Evolutionary conservation across 331 rosid genomes (phyloP).

Genomic region (Dryas integrifolia): DNA sequence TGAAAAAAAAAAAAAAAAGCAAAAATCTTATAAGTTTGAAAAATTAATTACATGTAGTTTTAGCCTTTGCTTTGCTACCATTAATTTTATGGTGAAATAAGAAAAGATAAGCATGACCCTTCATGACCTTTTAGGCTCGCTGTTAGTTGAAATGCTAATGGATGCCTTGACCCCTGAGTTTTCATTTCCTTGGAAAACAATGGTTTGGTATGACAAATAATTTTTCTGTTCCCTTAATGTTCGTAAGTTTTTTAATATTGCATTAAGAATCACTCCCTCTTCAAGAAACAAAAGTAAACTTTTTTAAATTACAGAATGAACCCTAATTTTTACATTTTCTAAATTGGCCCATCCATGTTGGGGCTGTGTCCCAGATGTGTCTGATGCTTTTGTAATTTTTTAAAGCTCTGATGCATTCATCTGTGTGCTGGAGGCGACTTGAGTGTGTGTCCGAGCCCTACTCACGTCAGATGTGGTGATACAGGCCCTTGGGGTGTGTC

Average conservation of each 20-base stretch:
- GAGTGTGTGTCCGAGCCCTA: too few species aligned
- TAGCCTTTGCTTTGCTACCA: background rate
- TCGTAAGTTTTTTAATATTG: too few species aligned
- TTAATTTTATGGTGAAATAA: background rate
- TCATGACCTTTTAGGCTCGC: background rate
- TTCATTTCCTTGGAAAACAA: background rate
- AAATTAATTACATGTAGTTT: background rate
- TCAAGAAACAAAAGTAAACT: background rate
- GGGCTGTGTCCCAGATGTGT: background rate
- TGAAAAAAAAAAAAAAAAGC: background rate
- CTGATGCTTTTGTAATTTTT: background rate
- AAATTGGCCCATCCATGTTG: background rate
- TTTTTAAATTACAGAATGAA: background rate
- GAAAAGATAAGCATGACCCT: background rate
- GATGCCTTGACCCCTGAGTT: too few species aligned
- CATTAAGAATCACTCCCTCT: too few species aligned
- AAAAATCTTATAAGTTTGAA: background rate
- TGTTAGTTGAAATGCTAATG: conserved; percentile 3
- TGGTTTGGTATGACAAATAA: background rate
- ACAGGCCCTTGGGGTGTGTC: background rate
- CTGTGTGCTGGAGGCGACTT: too few species aligned
- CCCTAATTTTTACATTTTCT: background rate
- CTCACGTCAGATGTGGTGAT: background rate
- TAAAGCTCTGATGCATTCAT: too few species aligned
- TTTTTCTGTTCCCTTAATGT: background rate